Base-by-base conservation (phyloP, 129 eudicot genomes). In the Ambrosia trifida region DNA sequence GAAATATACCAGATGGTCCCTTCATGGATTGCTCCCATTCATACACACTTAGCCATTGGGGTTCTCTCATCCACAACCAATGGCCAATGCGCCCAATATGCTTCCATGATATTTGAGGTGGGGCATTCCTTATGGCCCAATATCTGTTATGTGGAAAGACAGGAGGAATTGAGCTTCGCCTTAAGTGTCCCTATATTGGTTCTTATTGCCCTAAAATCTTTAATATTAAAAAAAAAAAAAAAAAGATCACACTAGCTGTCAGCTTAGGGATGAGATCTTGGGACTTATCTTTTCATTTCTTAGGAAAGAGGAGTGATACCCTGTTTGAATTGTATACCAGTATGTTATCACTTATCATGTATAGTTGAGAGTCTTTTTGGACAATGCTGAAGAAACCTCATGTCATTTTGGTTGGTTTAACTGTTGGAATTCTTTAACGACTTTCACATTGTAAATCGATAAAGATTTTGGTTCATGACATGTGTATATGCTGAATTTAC, bases 401-500 rank as follows among this genome's bases (percentile, higher is more conserved):
- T 7, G 17, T 5, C 0, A 9, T 41, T 11, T 54, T 56, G 40
- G 19, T n/a, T 13, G 10, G 24, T 72, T 47, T 72, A 46, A 17
- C 9, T 41, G 16, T 9, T 50, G 64, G 61, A 12, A 4, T 24
- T 54, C 0, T 69, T 35, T 14, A 33, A 31, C 7, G 45, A 3
- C 40, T 35, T 69, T 16, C 72, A 32, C 19, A 12, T 46, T 64
- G 79, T 51, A 50, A 61, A 50, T 47, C 30, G 50, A 33, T 0
- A 2, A 62, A 45, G 70, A 7, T 49, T 72, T 60, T 63, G 38
- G 51, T 41, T 64, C 44, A 2, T 51, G 44, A 24, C 17, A 20
- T 51, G 52, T 41, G 44, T 8, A 16, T 62, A 38, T 63, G 41
- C 44, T 19, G 70, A 73, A 18, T 73, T 3, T 72, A 59, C 75